Evolutionary conservation across 139 green algal species (phyloP).

Genomic region (Dunaliella primolecta): DNA sequence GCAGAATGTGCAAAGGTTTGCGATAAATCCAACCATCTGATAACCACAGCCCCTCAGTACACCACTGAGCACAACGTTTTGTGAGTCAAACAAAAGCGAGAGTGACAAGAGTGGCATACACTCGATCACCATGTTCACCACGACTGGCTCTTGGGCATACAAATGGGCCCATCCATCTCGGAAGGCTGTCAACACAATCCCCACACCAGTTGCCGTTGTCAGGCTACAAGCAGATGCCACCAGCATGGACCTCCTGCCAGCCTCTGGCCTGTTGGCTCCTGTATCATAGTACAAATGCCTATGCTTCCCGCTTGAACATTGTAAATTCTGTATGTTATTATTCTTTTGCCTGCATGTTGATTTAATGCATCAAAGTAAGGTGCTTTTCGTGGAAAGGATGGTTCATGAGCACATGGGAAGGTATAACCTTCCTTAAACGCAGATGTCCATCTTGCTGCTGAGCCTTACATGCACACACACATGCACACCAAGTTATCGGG

Average conservation of each 20-base stretch:
- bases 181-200: constrained; percentile 5
- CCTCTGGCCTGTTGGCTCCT: constrained; percentile 12
- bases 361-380: too few species aligned
- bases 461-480: too few species aligned
- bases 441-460: too few species aligned
- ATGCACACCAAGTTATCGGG: too few species aligned
- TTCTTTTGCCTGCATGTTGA: too few species aligned
- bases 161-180: constrained; percentile 9
- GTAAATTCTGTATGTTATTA: too few species aligned
- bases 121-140: background rate
- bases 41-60: constrained; percentile 22
- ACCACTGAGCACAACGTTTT: constrained; percentile 13
- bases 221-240: background rate
- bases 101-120: background rate
- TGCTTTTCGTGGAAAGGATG: too few species aligned
- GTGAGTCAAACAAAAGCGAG: constrained; percentile 1
- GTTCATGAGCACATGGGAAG: too few species aligned
- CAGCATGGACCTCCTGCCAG: background rate
- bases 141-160: background rate
- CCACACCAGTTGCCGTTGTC: background rate
- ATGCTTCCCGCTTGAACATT: too few species aligned
- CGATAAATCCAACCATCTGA: background rate
- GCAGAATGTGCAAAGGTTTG: background rate
- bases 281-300: too few species aligned
- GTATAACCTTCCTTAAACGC: too few species aligned